A percentile compares a stretch with the other conserved stretches of the same genome.
Conservation (phyloP, 805 yeast species). For the Komagataella ulmi region DNA sequence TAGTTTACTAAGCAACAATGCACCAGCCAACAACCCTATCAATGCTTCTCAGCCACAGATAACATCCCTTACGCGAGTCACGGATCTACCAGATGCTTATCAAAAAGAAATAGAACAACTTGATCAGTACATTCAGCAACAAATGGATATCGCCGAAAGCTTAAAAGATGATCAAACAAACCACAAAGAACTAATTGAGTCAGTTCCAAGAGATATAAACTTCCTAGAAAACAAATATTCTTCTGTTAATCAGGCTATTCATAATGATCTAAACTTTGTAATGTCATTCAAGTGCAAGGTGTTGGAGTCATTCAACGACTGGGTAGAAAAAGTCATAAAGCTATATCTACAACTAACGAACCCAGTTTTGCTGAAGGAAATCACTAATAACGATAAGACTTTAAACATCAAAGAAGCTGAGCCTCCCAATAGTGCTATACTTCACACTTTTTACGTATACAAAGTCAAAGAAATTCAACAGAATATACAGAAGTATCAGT, state of each 20-base stretch:
- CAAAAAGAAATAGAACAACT: conserved; percentile 58
- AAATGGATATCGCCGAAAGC: conserved; percentile 59
- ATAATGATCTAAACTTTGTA: conserved; percentile 31
- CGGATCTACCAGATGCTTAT: conserved; percentile 59
- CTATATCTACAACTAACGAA: conserved; percentile 21
- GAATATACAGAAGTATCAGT: conserved; percentile 35
- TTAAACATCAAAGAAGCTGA: conserved; percentile 36
- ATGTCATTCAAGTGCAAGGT: conserved; percentile 27
- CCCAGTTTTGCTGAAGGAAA: conserved; percentile 14
- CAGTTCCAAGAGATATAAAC: conserved; percentile 62
- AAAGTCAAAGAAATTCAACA: conserved; percentile 25
- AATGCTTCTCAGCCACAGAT: conserved; percentile 30
- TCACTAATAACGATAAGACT: conserved; percentile 15
- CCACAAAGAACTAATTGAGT: conserved; percentile 49
- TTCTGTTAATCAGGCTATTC: conserved; percentile 51
- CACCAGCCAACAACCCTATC: conserved; percentile 24
- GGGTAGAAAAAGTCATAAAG: conserved; percentile 24
- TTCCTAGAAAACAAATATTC: conserved; percentile 48
- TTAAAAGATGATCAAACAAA: conserved; percentile 46
- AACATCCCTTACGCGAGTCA: conserved; percentile 64
- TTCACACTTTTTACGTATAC: conserved; percentile 35
- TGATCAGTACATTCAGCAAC: conserved; percentile 61
- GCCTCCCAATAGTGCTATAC: conserved; percentile 37
- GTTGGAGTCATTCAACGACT: conserved; percentile 20
- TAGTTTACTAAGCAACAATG: conserved; percentile 5